Base-by-base conservation (phyloP, 2,329 filamentous ascomycete species). In the Fusarium xyrophilum region DNA sequence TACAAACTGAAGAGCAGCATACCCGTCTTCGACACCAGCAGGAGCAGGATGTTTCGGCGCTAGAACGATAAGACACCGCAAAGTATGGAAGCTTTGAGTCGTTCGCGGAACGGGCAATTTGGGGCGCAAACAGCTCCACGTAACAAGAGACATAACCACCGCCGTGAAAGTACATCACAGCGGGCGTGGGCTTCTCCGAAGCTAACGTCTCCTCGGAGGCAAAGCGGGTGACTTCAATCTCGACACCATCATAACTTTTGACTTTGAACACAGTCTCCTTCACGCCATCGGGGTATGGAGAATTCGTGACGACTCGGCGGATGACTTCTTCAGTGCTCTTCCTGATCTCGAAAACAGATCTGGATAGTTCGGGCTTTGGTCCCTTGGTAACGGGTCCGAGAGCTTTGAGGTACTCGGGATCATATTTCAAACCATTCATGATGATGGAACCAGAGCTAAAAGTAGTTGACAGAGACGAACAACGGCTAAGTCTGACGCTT, bases 21-120 rank as follows among this genome's bases (percentile, higher is more conserved):
- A 70, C 3, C 38, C 50, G 23, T 70, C 67, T 11, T 70, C 60
- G 3, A 68, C 40, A 4, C 38, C 56, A 3, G 56, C 39, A 5
- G 68, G 60, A 7, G 61, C 60, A 7, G 64, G 60, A 35, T 70
- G 10, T 14, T 68, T 67, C 1, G 68, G 68, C 2, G 68, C 67
- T 5, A 63, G 38, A 9, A 9, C 67, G 44, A 21, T 70, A 70
- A 7, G 38, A 36, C 7, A 68, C 64, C 2, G 53, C 65, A 6
- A 67, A 68, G 50, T 52, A 65, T 7, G 64, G 64, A 12, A 67
- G 19, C n/a, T 64, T 43, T 7, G 59, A 44, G 4, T 53, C 51
- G 2, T 68, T 35, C 3, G 64, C 47, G 15, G 54, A 64, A 11
- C 64, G 63, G 3, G 64, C 52, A 5, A 68, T 68, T 25, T 58